Evolutionary conservation across 495 filamentous ascomycete species (phyloP).

Genomic region (Mycothermus thermophilus): DNA sequence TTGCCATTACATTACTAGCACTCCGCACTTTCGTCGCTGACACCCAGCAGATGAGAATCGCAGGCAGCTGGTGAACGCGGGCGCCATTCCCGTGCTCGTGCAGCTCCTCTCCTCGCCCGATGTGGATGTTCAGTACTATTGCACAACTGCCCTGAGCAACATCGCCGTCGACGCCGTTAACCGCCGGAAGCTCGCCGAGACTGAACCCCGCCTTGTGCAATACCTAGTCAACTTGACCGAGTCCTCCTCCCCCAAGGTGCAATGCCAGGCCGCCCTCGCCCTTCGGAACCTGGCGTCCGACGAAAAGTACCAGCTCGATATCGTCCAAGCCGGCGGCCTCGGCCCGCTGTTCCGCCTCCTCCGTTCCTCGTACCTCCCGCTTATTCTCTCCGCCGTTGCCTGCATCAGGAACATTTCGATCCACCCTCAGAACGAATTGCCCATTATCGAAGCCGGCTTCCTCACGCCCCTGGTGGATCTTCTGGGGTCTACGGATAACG

Average conservation of each 20-base stretch:
- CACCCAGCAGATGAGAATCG: conserved; percentile 71
- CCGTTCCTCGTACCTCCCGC: conserved; percentile 85
- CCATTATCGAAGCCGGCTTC: conserved; percentile 96
- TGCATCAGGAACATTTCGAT: conserved; percentile 99
- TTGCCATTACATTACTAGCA: conserved; percentile 1
- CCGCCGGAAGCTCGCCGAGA: conserved; percentile 76
- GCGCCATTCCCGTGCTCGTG: conserved; percentile 91
- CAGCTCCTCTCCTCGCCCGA: conserved; percentile 82
- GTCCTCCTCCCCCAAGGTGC: conserved; percentile 90
- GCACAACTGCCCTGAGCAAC: conserved; percentile 94
- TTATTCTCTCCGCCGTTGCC: conserved; percentile 92
- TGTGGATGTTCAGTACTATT: conserved; percentile 98
- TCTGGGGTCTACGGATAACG: conserved; percentile 88
- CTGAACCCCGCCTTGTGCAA: conserved; percentile 77
- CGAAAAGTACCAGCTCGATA: conserved; percentile 96
- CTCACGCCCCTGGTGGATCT: conserved; percentile 85
- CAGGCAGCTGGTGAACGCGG: conserved; percentile 90
- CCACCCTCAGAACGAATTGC: conserved; percentile 97
- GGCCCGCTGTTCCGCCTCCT: conserved; percentile 73
- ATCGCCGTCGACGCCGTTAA: conserved; percentile 91
- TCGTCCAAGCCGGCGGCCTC: conserved; percentile 77
- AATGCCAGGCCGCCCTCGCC: conserved; percentile 91
- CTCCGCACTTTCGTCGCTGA: conserved; percentile 11
- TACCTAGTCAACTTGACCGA: conserved; percentile 94
- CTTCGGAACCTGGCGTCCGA: conserved; percentile 93